Evolutionary conservation across 345 rosid species (phyloP).

Genomic region (Eucalyptus brandiana): DNA sequence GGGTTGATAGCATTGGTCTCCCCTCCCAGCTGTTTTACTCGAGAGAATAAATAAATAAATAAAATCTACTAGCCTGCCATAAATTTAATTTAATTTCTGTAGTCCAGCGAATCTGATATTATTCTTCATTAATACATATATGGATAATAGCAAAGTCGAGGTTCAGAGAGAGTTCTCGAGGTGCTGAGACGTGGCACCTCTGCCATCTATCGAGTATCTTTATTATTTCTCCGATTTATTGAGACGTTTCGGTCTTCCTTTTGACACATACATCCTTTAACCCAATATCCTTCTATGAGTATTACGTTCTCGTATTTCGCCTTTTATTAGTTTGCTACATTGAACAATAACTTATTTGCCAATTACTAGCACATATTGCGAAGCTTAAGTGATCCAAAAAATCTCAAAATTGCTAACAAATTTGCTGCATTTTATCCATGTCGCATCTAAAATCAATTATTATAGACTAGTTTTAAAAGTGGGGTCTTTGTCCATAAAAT

Average conservation of each 20-base stretch:
- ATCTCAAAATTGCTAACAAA: not conserved
- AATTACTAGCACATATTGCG: not conserved
- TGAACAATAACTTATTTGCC: not conserved
- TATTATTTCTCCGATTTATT: not conserved
- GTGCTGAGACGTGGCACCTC: not conserved
- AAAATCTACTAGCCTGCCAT: not conserved
- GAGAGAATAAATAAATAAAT: not conserved
- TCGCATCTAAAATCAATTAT: not conserved
- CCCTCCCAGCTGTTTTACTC: not conserved
- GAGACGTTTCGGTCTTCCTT: not conserved
- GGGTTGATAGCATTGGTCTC: not conserved
- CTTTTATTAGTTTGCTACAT: not conserved
- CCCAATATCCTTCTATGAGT: not conserved
- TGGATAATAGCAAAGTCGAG: not conserved
- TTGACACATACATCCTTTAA: not conserved
- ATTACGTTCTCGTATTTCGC: not conserved
- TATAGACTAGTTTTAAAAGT: not conserved
- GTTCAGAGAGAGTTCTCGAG: not conserved
- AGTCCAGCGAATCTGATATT: not conserved
- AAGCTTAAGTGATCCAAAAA: not conserved
- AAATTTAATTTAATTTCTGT: not conserved
- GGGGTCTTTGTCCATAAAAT: not conserved
- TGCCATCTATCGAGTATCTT: not conserved
- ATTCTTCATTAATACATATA: not conserved
- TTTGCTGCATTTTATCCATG: not conserved